Percentiles rank a stretch among this genome's conserved stretches.
phyloP scores from a whole-genome alignment of 805 yeast species.

The Torulaspora franciscae region DNA sequence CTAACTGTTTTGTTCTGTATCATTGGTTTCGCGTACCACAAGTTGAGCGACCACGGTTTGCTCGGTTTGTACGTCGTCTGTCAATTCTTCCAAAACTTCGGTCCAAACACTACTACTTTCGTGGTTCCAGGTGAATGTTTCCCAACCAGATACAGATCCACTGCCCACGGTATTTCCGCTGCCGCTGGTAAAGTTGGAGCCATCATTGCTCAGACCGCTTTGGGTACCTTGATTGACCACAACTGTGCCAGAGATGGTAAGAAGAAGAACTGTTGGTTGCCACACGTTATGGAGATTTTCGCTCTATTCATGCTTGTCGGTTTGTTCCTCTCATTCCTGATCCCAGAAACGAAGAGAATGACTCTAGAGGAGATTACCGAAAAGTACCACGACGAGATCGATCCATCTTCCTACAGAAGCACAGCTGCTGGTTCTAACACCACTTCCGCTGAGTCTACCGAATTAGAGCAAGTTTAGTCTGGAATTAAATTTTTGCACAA shows the following conservation, averaged over 20 bases:
- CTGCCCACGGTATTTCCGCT: slow-evolving; percentile 93
- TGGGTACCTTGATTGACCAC: slow-evolving; percentile 79
- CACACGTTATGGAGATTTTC: slow-evolving; percentile 90
- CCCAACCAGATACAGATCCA: slow-evolving; percentile 94
- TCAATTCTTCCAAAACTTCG: slow-evolving; percentile 87
- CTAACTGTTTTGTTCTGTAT: slow-evolving; percentile 69
- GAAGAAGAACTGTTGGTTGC: slow-evolving; percentile 65
- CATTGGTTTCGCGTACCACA: slow-evolving; percentile 81
- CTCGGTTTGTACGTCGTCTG: slow-evolving; percentile 73
- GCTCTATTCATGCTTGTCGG: slow-evolving; percentile 90
- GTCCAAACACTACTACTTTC: slow-evolving; percentile 90
- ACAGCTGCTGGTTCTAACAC: slow-evolving; percentile 15
- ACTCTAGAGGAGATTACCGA: slow-evolving; percentile 82
- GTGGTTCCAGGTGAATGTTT: slow-evolving; percentile 85
- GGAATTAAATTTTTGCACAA: neutral
- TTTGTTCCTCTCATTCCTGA: slow-evolving; percentile 53
- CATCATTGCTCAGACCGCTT: slow-evolving; percentile 80
- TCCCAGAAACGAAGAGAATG: slow-evolving; percentile 90
- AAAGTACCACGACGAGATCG: slow-evolving; percentile 75
- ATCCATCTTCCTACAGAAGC: slow-evolving; percentile 40
- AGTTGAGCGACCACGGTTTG: slow-evolving; percentile 58
- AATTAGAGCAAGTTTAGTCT: slow-evolving; percentile 11
- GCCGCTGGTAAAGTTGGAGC: slow-evolving; percentile 92
- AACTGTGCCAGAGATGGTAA: slow-evolving; percentile 57
- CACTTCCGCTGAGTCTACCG: slow-evolving; percentile 14